Evolutionary conservation across 2,329 filamentous ascomycete genomes (phyloP).

Genomic region (Microdochium paspali): DNA sequence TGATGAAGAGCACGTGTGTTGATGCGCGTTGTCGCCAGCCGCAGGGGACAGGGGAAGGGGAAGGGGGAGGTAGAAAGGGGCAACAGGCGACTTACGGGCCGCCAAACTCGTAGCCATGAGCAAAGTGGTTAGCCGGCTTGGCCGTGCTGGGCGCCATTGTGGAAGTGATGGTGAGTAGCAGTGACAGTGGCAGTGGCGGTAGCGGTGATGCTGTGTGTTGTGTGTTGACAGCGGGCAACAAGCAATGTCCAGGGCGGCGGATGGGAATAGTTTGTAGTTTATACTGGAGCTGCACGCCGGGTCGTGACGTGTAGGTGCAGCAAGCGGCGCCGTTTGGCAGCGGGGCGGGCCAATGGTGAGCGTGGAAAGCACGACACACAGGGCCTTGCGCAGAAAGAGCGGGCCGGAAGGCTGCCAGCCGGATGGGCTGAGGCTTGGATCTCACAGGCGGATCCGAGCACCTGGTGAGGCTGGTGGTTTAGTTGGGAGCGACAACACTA

Average conservation of each 20-base stretch:
- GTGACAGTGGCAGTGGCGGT: not conserved
- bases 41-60: no score
- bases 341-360: no score
- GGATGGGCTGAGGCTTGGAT: not conserved
- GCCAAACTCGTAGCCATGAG: slow-evolving; percentile 31
- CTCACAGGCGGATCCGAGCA: not conserved
- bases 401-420: not conserved
- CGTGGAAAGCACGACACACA: not conserved
- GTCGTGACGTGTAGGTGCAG: not conserved
- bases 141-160: slow-evolving; percentile 28
- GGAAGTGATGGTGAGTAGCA: slow-evolving; percentile 10
- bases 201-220: not conserved
- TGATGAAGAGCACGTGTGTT: not conserved
- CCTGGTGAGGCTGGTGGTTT: no score
- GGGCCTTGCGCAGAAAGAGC: not conserved
- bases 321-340: no score
- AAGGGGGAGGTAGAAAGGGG: no score
- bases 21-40: not conserved
- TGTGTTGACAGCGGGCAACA: not conserved
- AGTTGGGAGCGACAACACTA: no score
- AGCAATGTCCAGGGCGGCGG: not conserved
- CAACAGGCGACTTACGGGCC: slow-evolving; percentile 28
- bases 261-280: not conserved
- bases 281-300: not conserved
- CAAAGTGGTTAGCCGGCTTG: slow-evolving; percentile 3